Percentiles rank a stretch among this genome's conserved stretches.
These are phyloP conservation scores for Amanita phalloides DNA, from an alignment of 768 basidiomycete species.

Conservation along the genomic window DNA sequence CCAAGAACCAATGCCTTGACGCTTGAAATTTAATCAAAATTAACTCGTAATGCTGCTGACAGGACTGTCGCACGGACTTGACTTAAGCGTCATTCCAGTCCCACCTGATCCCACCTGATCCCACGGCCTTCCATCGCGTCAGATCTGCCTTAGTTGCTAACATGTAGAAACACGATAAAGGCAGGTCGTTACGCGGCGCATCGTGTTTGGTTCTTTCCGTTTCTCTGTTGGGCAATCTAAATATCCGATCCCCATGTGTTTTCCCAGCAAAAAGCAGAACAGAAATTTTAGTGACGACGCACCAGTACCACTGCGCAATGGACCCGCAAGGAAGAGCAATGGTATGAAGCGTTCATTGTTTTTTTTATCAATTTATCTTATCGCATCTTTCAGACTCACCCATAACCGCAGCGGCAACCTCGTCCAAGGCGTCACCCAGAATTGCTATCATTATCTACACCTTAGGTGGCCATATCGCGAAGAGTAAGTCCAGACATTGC, in stretches of 20 bases:
- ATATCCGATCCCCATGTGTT: not conserved
- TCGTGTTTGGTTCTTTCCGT: not conserved
- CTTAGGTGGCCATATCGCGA: slow-evolving; percentile 64
- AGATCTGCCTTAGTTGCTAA: no score
- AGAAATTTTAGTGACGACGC: slow-evolving; percentile 1
- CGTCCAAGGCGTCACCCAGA: slow-evolving; percentile 35
- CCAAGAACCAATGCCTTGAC: no score
- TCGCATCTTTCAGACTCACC: not conserved
- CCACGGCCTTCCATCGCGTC: not conserved
- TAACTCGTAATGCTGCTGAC: no score
- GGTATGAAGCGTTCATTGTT: not conserved
- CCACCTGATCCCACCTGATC: not conserved
- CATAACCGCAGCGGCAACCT: not conserved
- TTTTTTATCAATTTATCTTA: not conserved
- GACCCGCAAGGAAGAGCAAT: not conserved
- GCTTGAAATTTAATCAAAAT: no score
- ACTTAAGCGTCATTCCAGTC: not conserved
- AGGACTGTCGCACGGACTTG: no score
- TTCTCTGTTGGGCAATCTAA: not conserved
- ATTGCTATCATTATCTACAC: slow-evolving; percentile 68
- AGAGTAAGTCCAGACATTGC: slow-evolving; percentile 30
- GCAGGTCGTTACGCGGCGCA: not conserved
- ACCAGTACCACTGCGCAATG: not conserved
- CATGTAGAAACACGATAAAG: not conserved
- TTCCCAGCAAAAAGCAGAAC: slow-evolving; percentile 1